phyloP scores from a whole-genome alignment of 768 basidiomycete genomes.

The Phylloporus scabripes region DNA sequence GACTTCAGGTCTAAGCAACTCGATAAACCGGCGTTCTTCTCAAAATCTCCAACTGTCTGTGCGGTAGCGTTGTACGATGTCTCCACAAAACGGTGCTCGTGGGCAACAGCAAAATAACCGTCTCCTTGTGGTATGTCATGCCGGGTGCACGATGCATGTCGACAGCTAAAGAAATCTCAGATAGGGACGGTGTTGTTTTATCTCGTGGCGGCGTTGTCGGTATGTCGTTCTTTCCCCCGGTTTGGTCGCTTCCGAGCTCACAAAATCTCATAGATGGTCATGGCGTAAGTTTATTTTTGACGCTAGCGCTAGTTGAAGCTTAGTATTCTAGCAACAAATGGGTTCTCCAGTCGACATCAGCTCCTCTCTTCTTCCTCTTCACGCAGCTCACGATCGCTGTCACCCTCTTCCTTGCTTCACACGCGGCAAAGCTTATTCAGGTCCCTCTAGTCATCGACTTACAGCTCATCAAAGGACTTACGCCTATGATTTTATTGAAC shows the following conservation, averaged over 20 bases:
- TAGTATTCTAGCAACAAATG: conserved; percentile 68
- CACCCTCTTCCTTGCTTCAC: conserved; percentile 61
- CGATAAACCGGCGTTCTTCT: not conserved
- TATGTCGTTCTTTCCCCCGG: conserved; percentile 37
- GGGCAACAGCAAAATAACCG: conserved; percentile 29
- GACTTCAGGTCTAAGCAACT: not conserved
- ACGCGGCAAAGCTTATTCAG: conserved; percentile 59
- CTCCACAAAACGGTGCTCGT: conserved; percentile 23
- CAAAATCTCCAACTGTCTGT: not conserved
- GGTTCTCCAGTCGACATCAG: conserved; percentile 71
- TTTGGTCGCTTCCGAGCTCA: conserved; percentile 1
- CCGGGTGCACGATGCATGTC: not conserved
- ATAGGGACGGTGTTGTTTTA: conserved; percentile 78
- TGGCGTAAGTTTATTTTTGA: conserved; percentile 55
- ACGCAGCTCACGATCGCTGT: conserved; percentile 78
- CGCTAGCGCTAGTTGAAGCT: conserved; percentile 16
- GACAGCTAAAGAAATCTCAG: conserved; percentile 33
- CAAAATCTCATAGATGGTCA: conserved; percentile 65
- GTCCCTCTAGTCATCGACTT: conserved; percentile 60
- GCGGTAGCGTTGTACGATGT: conserved; percentile 14
- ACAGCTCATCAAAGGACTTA: conserved; percentile 64
- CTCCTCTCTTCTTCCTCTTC: conserved; percentile 85
- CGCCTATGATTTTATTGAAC: conserved; percentile 71
- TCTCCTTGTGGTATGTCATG: conserved; percentile 29
- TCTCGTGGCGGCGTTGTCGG: conserved; percentile 81